Conservation (phyloP, 2,329 filamentous ascomycete species). For the Huntiella decipiens region DNA sequence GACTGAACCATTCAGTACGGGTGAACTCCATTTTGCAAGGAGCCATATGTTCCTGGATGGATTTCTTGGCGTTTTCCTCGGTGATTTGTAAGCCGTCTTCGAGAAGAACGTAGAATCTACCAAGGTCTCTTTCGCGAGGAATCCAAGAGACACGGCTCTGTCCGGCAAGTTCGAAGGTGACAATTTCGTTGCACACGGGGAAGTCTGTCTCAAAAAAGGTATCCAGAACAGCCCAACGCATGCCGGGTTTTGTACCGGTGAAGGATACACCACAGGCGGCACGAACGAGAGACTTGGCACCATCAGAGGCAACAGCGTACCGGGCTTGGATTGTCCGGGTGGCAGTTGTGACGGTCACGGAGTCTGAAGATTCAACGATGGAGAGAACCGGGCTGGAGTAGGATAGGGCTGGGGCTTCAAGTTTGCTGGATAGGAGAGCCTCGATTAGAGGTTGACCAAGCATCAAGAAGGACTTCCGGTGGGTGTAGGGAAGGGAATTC, state of each 20-base stretch:
- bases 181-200: conserved; percentile 26
- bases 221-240: conserved; percentile 30
- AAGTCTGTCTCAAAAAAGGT: conserved; percentile 31
- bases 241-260: conserved; percentile 28
- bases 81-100: conserved; percentile 24
- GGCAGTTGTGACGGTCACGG: conserved; percentile 16
- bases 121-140: conserved; percentile 25
- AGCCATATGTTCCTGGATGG: conserved; percentile 24
- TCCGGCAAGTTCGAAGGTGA: conserved; percentile 26
- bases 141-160: conserved; percentile 30
- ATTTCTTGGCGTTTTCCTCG: conserved; percentile 17
- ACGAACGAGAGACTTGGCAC: conserved; percentile 29
- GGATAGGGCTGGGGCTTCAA: conserved; percentile 17
- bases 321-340: conserved; percentile 19
- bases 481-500: conserved; percentile 24
- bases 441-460: conserved; percentile 29
- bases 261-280: conserved; percentile 22
- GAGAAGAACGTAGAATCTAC: conserved; percentile 22
- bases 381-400: conserved; percentile 22
- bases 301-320: conserved; percentile 34
- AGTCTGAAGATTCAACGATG: conserved; percentile 15
- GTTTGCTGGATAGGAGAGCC: conserved; percentile 18
- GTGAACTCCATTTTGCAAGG: conserved; percentile 25
- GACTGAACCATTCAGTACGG: conserved; percentile 30
- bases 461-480: conserved; percentile 31